These are phyloP conservation scores for Helenozyma baotianmanensis DNA, from an alignment of 805 yeast genomes.

Conservation along the genomic window DNA sequence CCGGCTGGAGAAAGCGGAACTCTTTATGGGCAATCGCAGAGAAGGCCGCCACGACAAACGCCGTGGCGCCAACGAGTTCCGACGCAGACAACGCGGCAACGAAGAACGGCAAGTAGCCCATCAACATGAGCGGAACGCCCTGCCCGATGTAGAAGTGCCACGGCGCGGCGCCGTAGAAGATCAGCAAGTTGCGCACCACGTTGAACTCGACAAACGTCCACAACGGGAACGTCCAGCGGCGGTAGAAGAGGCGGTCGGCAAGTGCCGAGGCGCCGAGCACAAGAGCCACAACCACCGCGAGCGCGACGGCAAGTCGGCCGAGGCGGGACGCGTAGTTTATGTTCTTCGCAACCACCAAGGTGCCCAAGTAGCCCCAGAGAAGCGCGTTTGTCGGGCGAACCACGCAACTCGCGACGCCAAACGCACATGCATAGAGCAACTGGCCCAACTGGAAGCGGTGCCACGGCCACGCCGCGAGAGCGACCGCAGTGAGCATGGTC, in stretches of 20 bases:
- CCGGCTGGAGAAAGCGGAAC: constrained; percentile 80
- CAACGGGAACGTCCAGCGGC: constrained; percentile 53
- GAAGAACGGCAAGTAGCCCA: constrained; percentile 63
- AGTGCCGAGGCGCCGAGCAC: constrained; percentile 19
- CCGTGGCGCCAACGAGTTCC: constrained; percentile 20
- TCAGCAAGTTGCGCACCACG: constrained; percentile 63
- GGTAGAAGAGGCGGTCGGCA: constrained; percentile 58
- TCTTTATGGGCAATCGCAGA: constrained; percentile 82
- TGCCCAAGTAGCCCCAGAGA: constrained; percentile 68
- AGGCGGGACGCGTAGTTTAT: constrained; percentile 3
- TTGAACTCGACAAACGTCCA: constrained; percentile 74
- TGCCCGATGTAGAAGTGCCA: constrained; percentile 82
- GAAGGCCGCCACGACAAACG: constrained; percentile 49
- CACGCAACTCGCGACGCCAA: constrained; percentile 62
- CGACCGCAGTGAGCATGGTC: constrained; percentile 60
- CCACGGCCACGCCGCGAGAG: constrained; percentile 74
- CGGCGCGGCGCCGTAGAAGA: constrained; percentile 81
- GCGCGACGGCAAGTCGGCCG: constrained; percentile 5
- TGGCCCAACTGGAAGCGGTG: constrained; percentile 13
- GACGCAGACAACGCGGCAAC: constrained; percentile 18
- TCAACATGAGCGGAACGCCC: constrained; percentile 71
- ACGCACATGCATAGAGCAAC: constrained; percentile 35
- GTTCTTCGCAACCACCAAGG: constrained; percentile 13
- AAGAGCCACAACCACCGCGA: constrained; percentile 22
- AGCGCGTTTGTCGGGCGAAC: constrained; percentile 82